Evolutionary conservation across 257 asterid genomes (phyloP).

Genomic region (Orobanche coerulescens): DNA sequence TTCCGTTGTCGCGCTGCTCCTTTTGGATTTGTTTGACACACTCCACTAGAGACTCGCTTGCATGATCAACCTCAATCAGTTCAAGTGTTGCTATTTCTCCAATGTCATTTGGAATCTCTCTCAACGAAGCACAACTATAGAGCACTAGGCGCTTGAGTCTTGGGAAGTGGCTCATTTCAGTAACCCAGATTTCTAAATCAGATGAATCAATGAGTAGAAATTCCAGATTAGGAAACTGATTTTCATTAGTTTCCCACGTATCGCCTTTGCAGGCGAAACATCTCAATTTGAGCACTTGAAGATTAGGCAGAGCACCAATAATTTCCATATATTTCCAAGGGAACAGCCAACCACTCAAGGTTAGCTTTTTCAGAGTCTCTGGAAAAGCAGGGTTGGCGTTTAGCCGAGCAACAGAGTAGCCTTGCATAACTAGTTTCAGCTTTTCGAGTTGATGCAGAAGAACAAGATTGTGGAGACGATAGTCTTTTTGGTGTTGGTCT

Average conservation of each 20-base stretch:
- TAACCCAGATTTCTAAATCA: neutral
- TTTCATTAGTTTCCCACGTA: neutral
- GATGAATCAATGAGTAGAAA: neutral
- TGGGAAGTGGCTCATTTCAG: conserved; percentile 15
- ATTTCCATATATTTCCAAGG: neutral
- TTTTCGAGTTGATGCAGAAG: conserved; percentile 1
- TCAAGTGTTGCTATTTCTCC: conserved; percentile 11
- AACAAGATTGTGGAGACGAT: neutral
- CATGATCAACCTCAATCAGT: neutral
- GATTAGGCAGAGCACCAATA: conserved; percentile 9
- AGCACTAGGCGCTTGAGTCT: neutral
- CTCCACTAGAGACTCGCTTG: neutral
- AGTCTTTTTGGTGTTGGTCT: neutral
- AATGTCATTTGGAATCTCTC: conserved; percentile 2
- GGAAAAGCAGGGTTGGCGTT: neutral
- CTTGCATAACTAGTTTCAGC: neutral
- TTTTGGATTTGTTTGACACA: neutral
- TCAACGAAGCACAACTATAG: neutral
- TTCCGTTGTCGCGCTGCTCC: neutral
- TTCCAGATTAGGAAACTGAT: conserved; percentile 6
- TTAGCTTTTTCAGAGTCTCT: neutral
- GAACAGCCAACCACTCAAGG: neutral
- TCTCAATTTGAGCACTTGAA: conserved; percentile 11
- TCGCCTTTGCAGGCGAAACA: neutral
- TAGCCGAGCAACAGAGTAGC: neutral